Conservation (phyloP, 164 flowering plant species). For the Warburgia ugandensis region DNA sequence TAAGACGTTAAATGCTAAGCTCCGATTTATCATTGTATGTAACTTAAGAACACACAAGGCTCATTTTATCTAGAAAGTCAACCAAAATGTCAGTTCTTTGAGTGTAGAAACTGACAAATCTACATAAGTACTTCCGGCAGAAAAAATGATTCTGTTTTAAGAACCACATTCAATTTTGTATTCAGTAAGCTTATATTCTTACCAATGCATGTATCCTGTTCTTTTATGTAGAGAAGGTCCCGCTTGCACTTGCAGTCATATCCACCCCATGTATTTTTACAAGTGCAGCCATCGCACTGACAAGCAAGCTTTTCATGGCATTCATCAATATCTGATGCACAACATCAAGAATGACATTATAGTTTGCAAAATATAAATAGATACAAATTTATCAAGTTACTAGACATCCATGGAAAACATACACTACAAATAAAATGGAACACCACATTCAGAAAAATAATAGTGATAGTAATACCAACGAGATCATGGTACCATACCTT, state of each 20-base stretch:
- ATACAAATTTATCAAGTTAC: not conserved
- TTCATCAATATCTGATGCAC: slow-evolving; percentile 62
- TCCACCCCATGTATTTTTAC: slow-evolving; percentile 83
- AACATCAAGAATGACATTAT: not conserved
- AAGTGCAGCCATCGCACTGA: slow-evolving; percentile 77
- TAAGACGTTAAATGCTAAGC: too few species aligned
- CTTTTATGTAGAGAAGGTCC: slow-evolving; percentile 54
- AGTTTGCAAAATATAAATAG: not conserved
- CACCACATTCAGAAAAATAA: too few species aligned
- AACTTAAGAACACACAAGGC: too few species aligned
- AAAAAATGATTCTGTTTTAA: not conserved
- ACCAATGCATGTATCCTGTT: slow-evolving; percentile 91
- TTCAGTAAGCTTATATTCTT: slow-evolving; percentile 11
- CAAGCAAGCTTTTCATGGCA: slow-evolving; percentile 70
- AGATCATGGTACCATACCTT: slow-evolving; percentile 45
- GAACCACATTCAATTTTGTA: not conserved
- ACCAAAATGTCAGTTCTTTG: too few species aligned
- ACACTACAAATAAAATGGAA: not conserved
- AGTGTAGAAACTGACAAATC: too few species aligned
- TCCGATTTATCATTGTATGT: too few species aligned
- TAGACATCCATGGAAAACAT: not conserved
- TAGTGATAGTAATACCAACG: too few species aligned
- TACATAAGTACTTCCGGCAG: not conserved
- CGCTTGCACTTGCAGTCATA: slow-evolving; percentile 78
- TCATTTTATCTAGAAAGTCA: too few species aligned